Evolutionary conservation across 306 rosid genomes (phyloP), one percentile per base, ranked within the genome.

Genomic region (Crataegus laevigata): DNA sequence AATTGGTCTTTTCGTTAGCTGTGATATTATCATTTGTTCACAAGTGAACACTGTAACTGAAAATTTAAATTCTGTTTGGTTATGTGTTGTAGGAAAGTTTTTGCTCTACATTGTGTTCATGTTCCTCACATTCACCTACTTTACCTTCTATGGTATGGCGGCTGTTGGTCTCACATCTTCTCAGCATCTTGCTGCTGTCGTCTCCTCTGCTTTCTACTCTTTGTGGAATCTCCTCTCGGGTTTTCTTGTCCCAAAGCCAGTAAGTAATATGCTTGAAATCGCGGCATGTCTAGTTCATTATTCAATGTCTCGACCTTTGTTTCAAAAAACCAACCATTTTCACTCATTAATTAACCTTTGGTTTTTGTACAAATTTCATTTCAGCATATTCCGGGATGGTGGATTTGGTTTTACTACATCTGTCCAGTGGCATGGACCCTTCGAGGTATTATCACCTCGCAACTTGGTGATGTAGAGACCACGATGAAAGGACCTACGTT

Each of bases 171-270:
- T 94, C 74, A 91, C 99, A 19, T 74, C 97, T 57, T 85, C 96
- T 28, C 96, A 85, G 68, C 96, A 90, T 45, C 30, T 94, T 52
- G 91, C 97, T 4, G 96, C 99, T 18, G 89, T 94, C 32, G 24
- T 94, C 75, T 94, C 99, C 64, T 94, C 99, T 63, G 99, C 99
- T 34, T 91, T 91, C 73, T 94, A 92, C 84, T 91, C 99, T 22
- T 43, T 94, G 43, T 94, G 99, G 99, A 94, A 94, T 83, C 99
- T 94, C 52, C 96, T 89, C 77, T 87, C 99, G 1, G 99, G 99
- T 72, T 94, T 94, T 78, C 97, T 94, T 7, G 83, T 94, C 79
- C 96, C 97, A 8, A 84, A 89, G 84, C 64, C 97, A 22, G 98
- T 94, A 69, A 90, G 94, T 82, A 51, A 5, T 40, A 40, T 40